phyloP scores from a whole-genome alignment of 257 asterid species.

The Linderniella brevidens region DNA sequence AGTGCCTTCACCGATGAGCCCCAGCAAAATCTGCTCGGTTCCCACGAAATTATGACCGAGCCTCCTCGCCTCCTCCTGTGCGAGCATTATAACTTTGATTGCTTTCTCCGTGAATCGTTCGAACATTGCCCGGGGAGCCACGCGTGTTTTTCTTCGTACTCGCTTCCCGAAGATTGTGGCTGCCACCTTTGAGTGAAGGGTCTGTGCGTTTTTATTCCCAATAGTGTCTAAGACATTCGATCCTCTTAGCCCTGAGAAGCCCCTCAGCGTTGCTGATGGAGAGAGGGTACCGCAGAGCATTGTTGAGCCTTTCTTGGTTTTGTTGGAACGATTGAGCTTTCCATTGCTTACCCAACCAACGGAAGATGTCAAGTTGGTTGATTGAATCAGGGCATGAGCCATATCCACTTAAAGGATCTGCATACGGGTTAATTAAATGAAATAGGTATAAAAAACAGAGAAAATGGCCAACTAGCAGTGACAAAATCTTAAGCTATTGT shows the following conservation, averaged over 20 bases:
- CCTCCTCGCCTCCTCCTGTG: slow-evolving; percentile 96
- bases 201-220: slow-evolving; percentile 22
- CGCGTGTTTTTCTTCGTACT: slow-evolving; percentile 24
- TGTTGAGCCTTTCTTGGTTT: slow-evolving; percentile 20
- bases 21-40: slow-evolving; percentile 86
- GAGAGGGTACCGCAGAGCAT: slow-evolving; percentile 38
- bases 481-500: too few relatives aligned
- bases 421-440: slow-evolving; percentile 2
- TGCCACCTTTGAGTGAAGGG: slow-evolving; percentile 61
- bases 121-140: slow-evolving; percentile 75
- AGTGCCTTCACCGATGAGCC: slow-evolving; percentile 97
- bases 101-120: slow-evolving; percentile 98
- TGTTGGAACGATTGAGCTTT: slow-evolving; percentile 35
- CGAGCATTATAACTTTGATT: slow-evolving; percentile 92
- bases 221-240: slow-evolving; percentile 52
- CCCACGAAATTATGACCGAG: slow-evolving; percentile 97
- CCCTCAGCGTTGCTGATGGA: slow-evolving; percentile 25
- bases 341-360: slow-evolving; percentile 30
- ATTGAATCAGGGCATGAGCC: slow-evolving; percentile 63
- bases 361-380: slow-evolving; percentile 47
- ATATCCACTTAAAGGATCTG: slow-evolving; percentile 34
- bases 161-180: slow-evolving; percentile 25
- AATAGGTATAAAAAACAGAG: too few relatives aligned
- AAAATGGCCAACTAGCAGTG: too few relatives aligned
- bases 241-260: slow-evolving; percentile 60